Conservation (phyloP, 2,329 filamentous ascomycete species). For the Teratosphaeria nubilosa region DNA sequence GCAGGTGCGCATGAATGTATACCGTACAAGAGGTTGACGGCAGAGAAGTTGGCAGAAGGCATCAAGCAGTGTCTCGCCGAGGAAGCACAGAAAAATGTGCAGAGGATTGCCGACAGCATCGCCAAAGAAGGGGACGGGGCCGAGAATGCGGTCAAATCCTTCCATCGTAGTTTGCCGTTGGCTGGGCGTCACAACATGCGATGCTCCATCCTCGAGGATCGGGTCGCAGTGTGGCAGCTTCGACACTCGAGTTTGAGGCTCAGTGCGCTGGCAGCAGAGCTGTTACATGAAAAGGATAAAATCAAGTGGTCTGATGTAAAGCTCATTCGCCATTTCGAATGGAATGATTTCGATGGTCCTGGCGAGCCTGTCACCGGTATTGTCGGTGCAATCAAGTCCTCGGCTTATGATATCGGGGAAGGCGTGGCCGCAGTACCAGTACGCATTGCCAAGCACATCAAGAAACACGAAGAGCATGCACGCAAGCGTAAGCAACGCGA, state of each 20-base stretch:
- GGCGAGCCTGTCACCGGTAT: conserved; percentile 62
- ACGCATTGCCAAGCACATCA: conserved; percentile 48
- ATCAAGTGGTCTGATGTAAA: conserved; percentile 54
- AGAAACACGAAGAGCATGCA: conserved; percentile 43
- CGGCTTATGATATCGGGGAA: conserved; percentile 48
- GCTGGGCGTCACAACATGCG: conserved; percentile 42
- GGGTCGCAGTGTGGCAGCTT: conserved; percentile 55
- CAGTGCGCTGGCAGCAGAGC: conserved; percentile 54
- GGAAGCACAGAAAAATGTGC: conserved; percentile 48
- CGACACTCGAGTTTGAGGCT: conserved; percentile 52
- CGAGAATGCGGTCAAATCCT: conserved; percentile 56
- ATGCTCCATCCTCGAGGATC: conserved; percentile 55
- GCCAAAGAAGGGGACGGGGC: conserved; percentile 59
- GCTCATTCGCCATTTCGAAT: conserved; percentile 57
- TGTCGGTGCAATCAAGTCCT: conserved; percentile 51
- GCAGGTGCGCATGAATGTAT: conserved; percentile 55
- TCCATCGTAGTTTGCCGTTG: conserved; percentile 52
- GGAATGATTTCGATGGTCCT: conserved; percentile 68
- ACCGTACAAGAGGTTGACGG: conserved; percentile 56
- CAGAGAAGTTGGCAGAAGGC: conserved; percentile 57
- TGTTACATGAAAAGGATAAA: conserved; percentile 52
- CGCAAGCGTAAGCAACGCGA: conserved; percentile 34
- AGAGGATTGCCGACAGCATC: conserved; percentile 52
- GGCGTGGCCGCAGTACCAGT: conserved; percentile 57
- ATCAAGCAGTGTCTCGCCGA: conserved; percentile 58